Conservation (phyloP, 163 green algal genomes). For the Scenedesmus sp. region DNA sequence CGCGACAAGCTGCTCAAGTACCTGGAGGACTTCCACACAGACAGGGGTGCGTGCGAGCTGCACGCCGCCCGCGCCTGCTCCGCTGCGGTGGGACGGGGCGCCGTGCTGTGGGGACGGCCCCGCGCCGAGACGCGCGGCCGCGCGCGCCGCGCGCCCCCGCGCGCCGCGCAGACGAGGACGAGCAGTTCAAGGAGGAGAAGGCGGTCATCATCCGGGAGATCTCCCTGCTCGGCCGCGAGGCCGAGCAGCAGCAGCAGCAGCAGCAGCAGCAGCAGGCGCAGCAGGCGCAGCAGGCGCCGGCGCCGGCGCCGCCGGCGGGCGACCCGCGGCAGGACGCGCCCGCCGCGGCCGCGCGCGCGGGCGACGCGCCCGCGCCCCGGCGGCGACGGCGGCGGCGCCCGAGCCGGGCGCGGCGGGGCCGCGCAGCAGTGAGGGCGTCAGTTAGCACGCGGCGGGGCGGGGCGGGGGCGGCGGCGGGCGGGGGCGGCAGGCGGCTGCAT, state of each 20-base stretch:
- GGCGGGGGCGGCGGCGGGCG: not conserved
- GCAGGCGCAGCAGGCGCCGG: not conserved
- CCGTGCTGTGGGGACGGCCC: no score
- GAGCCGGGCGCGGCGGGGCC: not conserved
- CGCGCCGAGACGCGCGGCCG: no score
- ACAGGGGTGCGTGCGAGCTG: conserved; percentile 67
- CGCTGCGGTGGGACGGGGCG: not conserved
- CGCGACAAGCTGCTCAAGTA: conserved; percentile 94
- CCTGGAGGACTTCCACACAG: conserved; percentile 90
- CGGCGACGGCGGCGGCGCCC: not conserved
- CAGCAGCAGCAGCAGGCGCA: conserved; percentile 25
- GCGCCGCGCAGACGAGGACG: conserved; percentile 80
- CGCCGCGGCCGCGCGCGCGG: not conserved
- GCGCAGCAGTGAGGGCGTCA: not conserved
- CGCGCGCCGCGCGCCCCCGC: no score
- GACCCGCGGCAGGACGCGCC: not conserved
- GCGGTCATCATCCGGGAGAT: conserved; percentile 91
- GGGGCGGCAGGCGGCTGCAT: no score
- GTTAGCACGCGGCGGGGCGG: not conserved
- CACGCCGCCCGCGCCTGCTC: no score
- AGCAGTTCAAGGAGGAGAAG: conserved; percentile 96
- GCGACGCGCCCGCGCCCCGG: not conserved
- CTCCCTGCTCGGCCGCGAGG: conserved; percentile 50
- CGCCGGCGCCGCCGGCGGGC: not conserved
- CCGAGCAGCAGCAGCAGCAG: conserved; percentile 42